Evolutionary conservation across 2,329 filamentous ascomycete species (phyloP).

Genomic region (Laburnicola sp.): DNA sequence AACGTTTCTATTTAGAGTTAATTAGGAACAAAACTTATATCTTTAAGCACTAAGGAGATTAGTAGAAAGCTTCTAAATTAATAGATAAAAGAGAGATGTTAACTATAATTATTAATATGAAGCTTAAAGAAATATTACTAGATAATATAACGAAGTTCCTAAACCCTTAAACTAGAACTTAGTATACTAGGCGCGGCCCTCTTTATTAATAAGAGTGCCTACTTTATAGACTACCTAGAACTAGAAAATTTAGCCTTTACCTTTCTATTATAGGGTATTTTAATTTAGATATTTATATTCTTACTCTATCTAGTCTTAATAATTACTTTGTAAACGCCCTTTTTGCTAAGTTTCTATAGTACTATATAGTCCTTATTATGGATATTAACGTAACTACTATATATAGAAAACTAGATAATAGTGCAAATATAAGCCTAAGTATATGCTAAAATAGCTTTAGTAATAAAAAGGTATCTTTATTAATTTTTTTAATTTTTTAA

Average conservation of each 20-base stretch:
- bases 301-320: constrained; percentile 15
- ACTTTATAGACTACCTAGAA: constrained; percentile 17
- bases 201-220: constrained; percentile 22
- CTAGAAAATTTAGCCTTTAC: constrained; percentile 16
- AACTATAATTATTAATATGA: constrained; percentile 64
- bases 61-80: constrained; percentile 13
- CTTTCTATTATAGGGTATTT: constrained; percentile 12
- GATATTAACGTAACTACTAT: constrained; percentile 17
- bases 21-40: constrained; percentile 21
- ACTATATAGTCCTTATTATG: constrained; percentile 18
- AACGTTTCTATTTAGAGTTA: too few species aligned
- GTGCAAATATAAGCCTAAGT: constrained; percentile 2
- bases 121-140: constrained; percentile 66
- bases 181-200: constrained; percentile 15
- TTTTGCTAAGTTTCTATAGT: constrained; percentile 16
- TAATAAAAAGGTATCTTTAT: constrained; percentile 64
- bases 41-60: constrained; percentile 17
- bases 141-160: constrained; percentile 75
- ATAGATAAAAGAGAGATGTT: constrained; percentile 15
- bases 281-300: constrained; percentile 19
- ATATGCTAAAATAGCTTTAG: too few species aligned
- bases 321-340: constrained; percentile 14
- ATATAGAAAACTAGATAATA: constrained; percentile 12
- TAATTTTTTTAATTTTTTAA: constrained; percentile 77
- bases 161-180: constrained; percentile 61